Evolutionary conservation across 306 rosid species (phyloP).

Genomic region (cucumber (Cucumis sativus)): DNA sequence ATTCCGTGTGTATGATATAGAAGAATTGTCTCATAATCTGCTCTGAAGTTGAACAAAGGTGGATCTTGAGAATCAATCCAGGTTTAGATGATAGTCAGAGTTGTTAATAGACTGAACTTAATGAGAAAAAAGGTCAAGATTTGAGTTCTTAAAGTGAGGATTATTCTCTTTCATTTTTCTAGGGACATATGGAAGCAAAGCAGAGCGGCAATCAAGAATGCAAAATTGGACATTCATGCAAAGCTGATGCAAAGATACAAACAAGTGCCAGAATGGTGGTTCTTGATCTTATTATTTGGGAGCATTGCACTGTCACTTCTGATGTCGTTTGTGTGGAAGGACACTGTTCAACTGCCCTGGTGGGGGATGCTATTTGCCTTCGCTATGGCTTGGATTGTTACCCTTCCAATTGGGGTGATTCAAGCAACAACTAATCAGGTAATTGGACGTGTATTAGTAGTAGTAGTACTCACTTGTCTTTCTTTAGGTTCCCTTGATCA

Average conservation of each 20-base stretch:
- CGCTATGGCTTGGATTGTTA: conserved; percentile 68
- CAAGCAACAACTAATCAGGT: conserved; percentile 99
- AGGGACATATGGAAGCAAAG: conserved; percentile 84
- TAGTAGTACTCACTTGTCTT: not conserved
- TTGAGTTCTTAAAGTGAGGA: not conserved
- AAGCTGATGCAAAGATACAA: conserved; percentile 78
- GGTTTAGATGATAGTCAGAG: not conserved
- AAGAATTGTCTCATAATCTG: not conserved
- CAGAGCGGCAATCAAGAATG: conserved; percentile 52
- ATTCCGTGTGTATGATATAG: not conserved
- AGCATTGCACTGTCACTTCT: conserved; percentile 55
- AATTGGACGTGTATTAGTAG: not conserved
- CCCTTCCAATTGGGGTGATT: conserved; percentile 95
- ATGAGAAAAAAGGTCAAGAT: not conserved
- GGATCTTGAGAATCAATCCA: not conserved
- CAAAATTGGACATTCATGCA: conserved; percentile 65
- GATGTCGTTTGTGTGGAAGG: conserved; percentile 72
- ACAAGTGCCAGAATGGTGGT: conserved; percentile 98
- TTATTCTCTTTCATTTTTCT: not conserved
- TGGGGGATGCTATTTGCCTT: conserved; percentile 97
- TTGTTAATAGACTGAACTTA: not conserved
- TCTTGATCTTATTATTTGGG: conserved; percentile 44
- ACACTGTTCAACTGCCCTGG: conserved; percentile 80
- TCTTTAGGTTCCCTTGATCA: not conserved
- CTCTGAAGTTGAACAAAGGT: not conserved